Percentiles rank a stretch among this genome's conserved stretches.
These are phyloP conservation scores for Meripilus lineatus DNA, from an alignment of 1,284 basidiomycete species.

Conservation along the genomic window DNA sequence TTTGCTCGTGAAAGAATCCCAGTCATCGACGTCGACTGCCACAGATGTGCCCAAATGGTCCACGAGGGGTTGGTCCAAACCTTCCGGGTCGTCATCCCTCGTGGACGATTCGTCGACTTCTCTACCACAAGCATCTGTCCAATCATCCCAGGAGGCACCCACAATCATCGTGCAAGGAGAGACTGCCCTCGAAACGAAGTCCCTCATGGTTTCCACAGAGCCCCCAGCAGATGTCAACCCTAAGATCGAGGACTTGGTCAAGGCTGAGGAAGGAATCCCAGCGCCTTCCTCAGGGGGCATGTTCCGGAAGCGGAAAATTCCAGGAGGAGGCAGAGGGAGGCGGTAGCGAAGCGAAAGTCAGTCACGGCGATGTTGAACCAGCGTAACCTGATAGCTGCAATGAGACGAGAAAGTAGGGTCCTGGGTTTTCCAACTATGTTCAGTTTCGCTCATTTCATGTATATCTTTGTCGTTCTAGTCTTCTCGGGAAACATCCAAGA, in stretches of 20 bases:
- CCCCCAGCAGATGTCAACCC: constrained; percentile 12
- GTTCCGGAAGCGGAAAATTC: constrained; percentile 42
- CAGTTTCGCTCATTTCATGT: no score
- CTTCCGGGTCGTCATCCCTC: constrained; percentile 15
- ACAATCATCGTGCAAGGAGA: background rate
- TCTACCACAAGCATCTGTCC: background rate
- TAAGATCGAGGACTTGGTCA: constrained; percentile 11
- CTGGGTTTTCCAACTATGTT: no score
- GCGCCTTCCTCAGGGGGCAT: constrained; percentile 26
- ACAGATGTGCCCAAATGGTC: constrained; percentile 31
- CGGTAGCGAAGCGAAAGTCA: background rate
- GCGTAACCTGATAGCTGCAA: no score
- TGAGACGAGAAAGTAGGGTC: no score
- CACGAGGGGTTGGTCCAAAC: constrained; percentile 33
- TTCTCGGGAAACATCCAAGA: no score
- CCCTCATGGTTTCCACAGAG: background rate
- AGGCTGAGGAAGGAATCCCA: constrained; percentile 13
- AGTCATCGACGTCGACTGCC: constrained; percentile 5
- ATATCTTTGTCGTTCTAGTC: no score
- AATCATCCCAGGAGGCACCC: background rate
- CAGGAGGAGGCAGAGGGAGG: constrained; percentile 27
- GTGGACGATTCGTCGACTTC: background rate
- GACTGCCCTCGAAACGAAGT: constrained; percentile 7
- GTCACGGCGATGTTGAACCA: no score
- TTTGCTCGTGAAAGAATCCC: background rate